Base-by-base conservation (phyloP, 805 yeast species). In the Nakazawaea ernobii region DNA sequence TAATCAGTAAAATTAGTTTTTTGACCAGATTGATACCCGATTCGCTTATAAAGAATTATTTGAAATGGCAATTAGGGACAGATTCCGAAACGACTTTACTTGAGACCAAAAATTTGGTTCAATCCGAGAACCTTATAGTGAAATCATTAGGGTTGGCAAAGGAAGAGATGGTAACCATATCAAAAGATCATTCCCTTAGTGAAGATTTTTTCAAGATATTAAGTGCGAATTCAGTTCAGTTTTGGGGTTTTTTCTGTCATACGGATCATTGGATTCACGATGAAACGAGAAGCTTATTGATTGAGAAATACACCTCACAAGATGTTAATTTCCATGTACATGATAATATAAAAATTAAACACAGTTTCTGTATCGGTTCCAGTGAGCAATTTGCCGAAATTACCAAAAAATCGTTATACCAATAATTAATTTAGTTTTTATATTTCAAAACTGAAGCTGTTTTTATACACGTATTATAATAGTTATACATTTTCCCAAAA, bases 1-100 rank as follows among this genome's bases (percentile, higher is more conserved):
- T 38, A 5, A 39, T 33, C 14, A 58, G 42, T 57, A 58, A 29
- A 67, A 4, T 46, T 9, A 30, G 45, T 6, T 42, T 36, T 39
- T 9, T 46, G 30, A 36, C 42, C 6, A 40, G 24, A 37, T 32
- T 41, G 14, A 17, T 46, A 8, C 49, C 49, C 4, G 26, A 15
- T 13, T 10, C n/a, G 15, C 6, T 43, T n/a, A 9, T 39, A 14
- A 33, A 32, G n/a, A 32, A 26, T 13, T 6, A 32, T 15, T 10
- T 48, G 14, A 28, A 24, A 17, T 28, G 36, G 28, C 20, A 32
- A 24, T 41, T 41, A 6, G 28, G 35, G 4, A 46, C 45, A 14
- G 8, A 8, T 7, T 46, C 49, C 8, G 5, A 15, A 13, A 10
- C 26, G 14, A 10, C 32, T n/a, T 15, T 33, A 10, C 8, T 17